Evolutionary conservation across 148 eudicot species (phyloP).

Genomic region (Cornus florida): DNA sequence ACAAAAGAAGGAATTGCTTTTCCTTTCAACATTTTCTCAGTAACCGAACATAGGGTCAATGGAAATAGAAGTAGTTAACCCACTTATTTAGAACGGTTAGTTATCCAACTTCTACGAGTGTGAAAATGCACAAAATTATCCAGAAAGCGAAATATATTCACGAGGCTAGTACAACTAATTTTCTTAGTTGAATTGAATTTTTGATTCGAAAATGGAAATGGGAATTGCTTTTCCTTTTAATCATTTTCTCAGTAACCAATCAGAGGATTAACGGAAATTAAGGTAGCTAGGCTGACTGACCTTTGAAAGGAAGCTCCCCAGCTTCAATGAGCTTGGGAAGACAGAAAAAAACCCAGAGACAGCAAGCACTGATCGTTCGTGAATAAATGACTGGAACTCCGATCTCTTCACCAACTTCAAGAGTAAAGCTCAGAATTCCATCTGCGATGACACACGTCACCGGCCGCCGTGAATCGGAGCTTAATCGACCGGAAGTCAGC

Average conservation of each 20-base stretch:
- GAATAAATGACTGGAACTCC: slow-evolving; percentile 21
- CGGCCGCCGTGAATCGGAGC: slow-evolving; percentile 7
- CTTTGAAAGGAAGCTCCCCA: slow-evolving; percentile 41
- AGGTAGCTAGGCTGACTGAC: not conserved
- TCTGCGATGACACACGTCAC: slow-evolving; percentile 35
- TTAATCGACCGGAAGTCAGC: slow-evolving; percentile 17
- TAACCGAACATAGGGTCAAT: not conserved
- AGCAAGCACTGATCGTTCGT: slow-evolving; percentile 24
- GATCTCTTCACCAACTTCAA: slow-evolving; percentile 27
- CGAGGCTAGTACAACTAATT: too few relatives aligned
- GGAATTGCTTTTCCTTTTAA: not conserved
- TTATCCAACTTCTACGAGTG: too few relatives aligned
- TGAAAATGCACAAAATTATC: too few relatives aligned
- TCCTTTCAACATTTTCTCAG: not conserved
- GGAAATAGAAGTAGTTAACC: not conserved
- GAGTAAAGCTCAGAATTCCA: slow-evolving; percentile 22
- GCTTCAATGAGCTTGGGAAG: slow-evolving; percentile 35
- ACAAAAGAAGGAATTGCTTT: too few relatives aligned
- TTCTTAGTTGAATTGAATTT: too few relatives aligned
- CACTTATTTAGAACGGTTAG: too few relatives aligned
- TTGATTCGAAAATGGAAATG: too few relatives aligned
- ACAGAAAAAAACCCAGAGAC: slow-evolving; percentile 27
- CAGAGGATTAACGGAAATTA: not conserved
- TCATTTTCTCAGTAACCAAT: not conserved
- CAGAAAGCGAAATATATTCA: too few relatives aligned